Evolutionary conservation across 257 asterid species (phyloP).

Genomic region (Solanum pimpinellifolium): DNA sequence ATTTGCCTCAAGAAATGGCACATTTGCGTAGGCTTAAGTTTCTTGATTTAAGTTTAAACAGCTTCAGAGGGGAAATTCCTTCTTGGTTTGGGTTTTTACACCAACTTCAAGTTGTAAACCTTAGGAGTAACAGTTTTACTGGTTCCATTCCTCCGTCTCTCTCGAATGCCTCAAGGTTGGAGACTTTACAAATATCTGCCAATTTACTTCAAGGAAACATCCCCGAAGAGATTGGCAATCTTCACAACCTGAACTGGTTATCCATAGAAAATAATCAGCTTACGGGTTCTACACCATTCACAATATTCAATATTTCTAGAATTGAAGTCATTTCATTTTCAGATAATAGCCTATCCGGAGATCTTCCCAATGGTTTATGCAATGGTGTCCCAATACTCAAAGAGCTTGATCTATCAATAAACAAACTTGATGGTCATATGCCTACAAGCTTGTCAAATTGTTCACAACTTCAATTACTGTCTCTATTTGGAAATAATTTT

Average conservation of each 20-base stretch:
- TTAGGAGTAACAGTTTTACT: too few relatives aligned
- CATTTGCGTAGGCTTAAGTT: too few relatives aligned
- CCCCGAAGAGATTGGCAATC: neutral
- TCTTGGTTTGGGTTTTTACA: too few relatives aligned
- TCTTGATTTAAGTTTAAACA: too few relatives aligned
- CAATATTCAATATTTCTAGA: neutral
- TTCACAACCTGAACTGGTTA: fast-evolving
- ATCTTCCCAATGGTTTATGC: neutral
- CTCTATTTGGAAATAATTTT: fast-evolving
- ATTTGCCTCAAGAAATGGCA: too few relatives aligned
- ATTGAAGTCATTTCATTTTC: neutral
- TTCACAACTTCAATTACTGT: neutral
- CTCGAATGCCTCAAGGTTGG: neutral
- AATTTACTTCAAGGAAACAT: neutral
- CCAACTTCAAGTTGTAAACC: too few relatives aligned
- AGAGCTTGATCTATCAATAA: fast-evolving
- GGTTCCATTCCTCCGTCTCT: too few relatives aligned
- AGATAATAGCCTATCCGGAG: neutral
- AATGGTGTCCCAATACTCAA: too few relatives aligned
- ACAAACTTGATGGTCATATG: neutral
- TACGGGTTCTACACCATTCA: neutral
- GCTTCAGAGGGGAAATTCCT: too few relatives aligned
- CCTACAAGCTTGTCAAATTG: neutral
- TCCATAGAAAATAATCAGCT: too few relatives aligned
- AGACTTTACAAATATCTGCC: neutral